Evolutionary conservation across 768 basidiomycete genomes (phyloP), one percentile per base, ranked within the genome.

Genomic region (Psilocybe azurescens): DNA sequence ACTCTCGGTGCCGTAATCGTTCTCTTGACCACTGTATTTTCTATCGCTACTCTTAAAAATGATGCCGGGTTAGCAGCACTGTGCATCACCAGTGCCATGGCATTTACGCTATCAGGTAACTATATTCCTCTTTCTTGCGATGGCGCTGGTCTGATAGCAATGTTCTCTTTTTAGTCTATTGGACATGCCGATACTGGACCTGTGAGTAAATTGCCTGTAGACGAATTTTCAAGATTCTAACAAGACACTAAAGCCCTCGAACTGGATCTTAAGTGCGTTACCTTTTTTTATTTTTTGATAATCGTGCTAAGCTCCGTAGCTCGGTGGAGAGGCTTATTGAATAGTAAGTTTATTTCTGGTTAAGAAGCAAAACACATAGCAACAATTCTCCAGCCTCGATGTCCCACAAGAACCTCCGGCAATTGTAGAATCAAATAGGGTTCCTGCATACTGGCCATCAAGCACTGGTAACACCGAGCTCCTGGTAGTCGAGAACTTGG

Each of bases 401-500:
- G 81, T 97, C 3, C 94, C 94, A 0, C 93, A 94, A 72, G 94
- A 97, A 71, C 90, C 95, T 0, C 88, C 93, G 1, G 81, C 88
- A 0, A 70, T 90, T 60, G 89, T 95, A 50, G 89, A 94, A 65
- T 82, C 83, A 0, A 84, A 83, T 57, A 85, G 92, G 6, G 89
- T 89, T 1, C 95, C 95, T 1, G 95, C 95, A 0, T 95, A 95
- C 69, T 97, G 95, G 95, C 95, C 95, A 0, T 93, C 94, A 0
- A 86, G 82, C 61, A 79, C 87, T 16, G 82, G 79, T 52, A 77
- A 82, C 6, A 78, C 86, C 29, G 69, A 80, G 2, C 77, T 96
- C 20, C 68, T 97, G 20, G 74, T 75, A 1, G 90, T 93, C 0
- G 88, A 95, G 66, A 84, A 95, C 63, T 77, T 97, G 24, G 86